These are phyloP conservation scores for Myxozyma nipponensis DNA, from an alignment of 805 yeast genomes.

Conservation along the genomic window DNA sequence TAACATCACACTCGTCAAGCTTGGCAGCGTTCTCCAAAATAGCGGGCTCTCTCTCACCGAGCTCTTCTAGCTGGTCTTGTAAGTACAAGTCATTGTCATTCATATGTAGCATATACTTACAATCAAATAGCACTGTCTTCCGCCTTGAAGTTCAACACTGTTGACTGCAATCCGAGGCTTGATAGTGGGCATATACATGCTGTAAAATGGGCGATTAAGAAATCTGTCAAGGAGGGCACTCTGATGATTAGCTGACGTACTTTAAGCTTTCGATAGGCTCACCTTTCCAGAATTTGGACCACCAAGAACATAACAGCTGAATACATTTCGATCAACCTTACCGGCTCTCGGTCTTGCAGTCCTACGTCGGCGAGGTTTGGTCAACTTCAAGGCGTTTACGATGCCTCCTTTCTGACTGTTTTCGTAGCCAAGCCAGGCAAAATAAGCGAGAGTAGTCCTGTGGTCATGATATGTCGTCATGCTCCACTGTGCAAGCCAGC, in stretches of 20 bases:
- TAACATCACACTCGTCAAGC: constrained; percentile 81
- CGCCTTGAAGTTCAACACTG: constrained; percentile 89
- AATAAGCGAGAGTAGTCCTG: constrained; percentile 76
- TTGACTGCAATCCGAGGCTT: constrained; percentile 81
- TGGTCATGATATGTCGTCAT: constrained; percentile 88
- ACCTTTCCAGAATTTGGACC: constrained; percentile 78
- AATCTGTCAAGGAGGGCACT: constrained; percentile 80
- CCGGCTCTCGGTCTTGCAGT: constrained; percentile 60
- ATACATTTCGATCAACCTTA: constrained; percentile 74
- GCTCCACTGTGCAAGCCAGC: constrained; percentile 99
- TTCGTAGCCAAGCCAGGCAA: constrained; percentile 88
- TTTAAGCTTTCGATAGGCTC: background rate
- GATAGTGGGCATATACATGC: constrained; percentile 73
- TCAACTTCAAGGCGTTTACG: constrained; percentile 64
- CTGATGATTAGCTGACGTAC: background rate
- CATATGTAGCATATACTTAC: constrained; percentile 10
- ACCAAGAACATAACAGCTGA: constrained; percentile 85
- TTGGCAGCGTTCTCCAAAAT: constrained; percentile 65
- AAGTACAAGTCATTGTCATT: no score
- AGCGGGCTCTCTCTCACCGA: constrained; percentile 82
- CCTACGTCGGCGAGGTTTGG: constrained; percentile 72
- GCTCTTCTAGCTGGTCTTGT: constrained; percentile 72
- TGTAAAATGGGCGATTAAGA: constrained; percentile 66
- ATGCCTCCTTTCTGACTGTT: constrained; percentile 31
- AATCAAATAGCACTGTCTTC: constrained; percentile 89